phyloP scores from a whole-genome alignment of 1,284 basidiomycete species.

The Apiotrichum akiyoshidainum region DNA sequence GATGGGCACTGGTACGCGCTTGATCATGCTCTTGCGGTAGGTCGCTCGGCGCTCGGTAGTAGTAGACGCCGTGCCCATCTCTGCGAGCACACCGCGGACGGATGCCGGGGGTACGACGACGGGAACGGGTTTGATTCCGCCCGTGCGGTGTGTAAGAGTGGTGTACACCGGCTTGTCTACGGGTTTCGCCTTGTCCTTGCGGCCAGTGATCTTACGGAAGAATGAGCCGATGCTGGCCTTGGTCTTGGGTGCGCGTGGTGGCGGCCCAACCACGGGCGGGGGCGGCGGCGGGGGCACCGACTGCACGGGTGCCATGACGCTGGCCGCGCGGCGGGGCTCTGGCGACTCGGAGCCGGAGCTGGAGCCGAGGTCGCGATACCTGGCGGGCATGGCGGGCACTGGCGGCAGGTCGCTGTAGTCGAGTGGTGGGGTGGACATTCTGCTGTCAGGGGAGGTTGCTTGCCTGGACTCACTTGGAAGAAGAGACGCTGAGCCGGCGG shows the following conservation, averaged over 20 bases:
- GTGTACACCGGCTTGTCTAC: not conserved
- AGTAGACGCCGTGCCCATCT: conserved; percentile 11
- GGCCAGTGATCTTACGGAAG: conserved; percentile 9
- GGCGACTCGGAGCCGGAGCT: not conserved
- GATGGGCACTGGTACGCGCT: conserved; percentile 11
- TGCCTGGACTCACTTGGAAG: conserved; percentile 8
- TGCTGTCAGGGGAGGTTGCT: not conserved
- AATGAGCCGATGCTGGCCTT: conserved; percentile 1
- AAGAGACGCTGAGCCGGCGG: not conserved
- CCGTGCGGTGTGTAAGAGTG: not conserved
- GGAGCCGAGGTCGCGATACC: not conserved
- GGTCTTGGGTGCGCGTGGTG: not conserved
- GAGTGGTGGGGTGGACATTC: not conserved
- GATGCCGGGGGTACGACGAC: conserved; percentile 8
- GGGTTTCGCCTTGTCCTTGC: conserved; percentile 5
- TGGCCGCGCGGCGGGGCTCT: not conserved
- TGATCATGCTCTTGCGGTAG: conserved; percentile 8
- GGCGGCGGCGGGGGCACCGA: too few species aligned
- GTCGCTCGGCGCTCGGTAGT: conserved; percentile 8
- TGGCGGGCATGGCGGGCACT: conserved; percentile 12
- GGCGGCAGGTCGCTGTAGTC: conserved; percentile 1
- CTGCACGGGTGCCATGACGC: not conserved
- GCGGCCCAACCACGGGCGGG: not conserved
- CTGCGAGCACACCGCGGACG: conserved; percentile 16
- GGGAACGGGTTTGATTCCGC: not conserved